Conservation (phyloP, 257 asterid genomes). For the Jaltomata sinuosa region DNA sequence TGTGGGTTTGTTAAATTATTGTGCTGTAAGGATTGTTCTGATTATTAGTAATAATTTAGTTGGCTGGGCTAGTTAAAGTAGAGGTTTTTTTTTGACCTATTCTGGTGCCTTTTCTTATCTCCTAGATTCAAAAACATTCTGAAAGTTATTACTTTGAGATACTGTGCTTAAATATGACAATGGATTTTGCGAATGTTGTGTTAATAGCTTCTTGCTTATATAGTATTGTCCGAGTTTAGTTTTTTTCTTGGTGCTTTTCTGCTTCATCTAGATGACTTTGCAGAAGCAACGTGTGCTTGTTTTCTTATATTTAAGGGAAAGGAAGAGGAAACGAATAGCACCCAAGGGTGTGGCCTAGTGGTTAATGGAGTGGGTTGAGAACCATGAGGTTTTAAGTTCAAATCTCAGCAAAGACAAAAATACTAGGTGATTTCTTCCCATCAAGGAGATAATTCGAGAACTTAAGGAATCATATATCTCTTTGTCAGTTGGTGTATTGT, state of each 20-base stretch:
- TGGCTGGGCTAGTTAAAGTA: neutral
- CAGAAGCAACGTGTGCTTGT: neutral
- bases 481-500: neutral
- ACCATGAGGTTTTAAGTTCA: no score
- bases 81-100: neutral
- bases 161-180: neutral
- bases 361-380: no score
- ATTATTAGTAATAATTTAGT: neutral
- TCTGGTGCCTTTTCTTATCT: neutral
- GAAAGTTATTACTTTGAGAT: neutral
- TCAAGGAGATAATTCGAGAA: neutral
- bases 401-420: no score
- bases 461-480: neutral
- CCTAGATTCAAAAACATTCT: neutral
- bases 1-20: neutral
- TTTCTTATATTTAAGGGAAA: neutral
- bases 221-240: neutral
- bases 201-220: neutral
- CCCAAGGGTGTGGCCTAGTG: no score
- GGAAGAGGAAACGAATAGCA: neutral
- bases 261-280: neutral
- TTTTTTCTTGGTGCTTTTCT: neutral
- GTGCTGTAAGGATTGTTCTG: neutral
- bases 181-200: neutral
- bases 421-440: no score